phyloP scores from a whole-genome alignment of 495 filamentous ascomycete genomes.

The Parmelia sp. region DNA sequence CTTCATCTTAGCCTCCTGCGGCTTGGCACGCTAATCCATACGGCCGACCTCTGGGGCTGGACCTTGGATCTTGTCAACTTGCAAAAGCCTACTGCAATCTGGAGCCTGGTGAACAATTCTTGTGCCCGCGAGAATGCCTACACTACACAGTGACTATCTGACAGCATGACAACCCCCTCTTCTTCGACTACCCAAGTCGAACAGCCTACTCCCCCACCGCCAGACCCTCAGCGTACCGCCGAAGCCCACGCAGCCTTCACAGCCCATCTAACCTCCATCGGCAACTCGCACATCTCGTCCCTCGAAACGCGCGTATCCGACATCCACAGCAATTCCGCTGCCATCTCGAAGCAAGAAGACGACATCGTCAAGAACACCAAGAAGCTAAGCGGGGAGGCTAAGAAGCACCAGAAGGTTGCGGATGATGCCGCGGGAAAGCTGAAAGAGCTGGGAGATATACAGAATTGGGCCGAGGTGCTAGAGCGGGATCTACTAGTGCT shows the following conservation, averaged over 20 bases:
- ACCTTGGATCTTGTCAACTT: too few species aligned
- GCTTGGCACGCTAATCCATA: too few species aligned
- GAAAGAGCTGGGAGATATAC: slow-evolving; percentile 91
- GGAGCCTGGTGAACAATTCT: too few species aligned
- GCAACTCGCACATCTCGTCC: slow-evolving; percentile 53
- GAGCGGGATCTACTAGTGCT: slow-evolving; percentile 84
- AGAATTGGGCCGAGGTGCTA: slow-evolving; percentile 97
- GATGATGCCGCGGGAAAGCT: slow-evolving; percentile 62
- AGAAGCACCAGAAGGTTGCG: slow-evolving; percentile 60
- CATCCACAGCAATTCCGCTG: slow-evolving; percentile 65
- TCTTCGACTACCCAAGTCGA: background rate
- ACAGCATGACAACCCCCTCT: background rate
- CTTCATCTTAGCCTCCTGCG: too few species aligned
- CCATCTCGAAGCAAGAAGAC: slow-evolving; percentile 65
- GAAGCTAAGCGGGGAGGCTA: slow-evolving; percentile 63
- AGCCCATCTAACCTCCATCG: slow-evolving; percentile 70
- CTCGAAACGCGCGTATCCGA: slow-evolving; percentile 60
- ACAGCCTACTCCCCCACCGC: slow-evolving; percentile 4
- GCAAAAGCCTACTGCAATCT: too few species aligned
- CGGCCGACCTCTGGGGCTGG: too few species aligned
- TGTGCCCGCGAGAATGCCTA: too few species aligned
- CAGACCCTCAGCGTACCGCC: slow-evolving; percentile 37
- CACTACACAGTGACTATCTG: background rate
- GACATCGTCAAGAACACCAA: slow-evolving; percentile 60
- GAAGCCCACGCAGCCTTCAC: slow-evolving; percentile 72